Evolutionary conservation across 108 stramenopile genomes (phyloP).

Genomic region (Nannochloropsis salina): DNA sequence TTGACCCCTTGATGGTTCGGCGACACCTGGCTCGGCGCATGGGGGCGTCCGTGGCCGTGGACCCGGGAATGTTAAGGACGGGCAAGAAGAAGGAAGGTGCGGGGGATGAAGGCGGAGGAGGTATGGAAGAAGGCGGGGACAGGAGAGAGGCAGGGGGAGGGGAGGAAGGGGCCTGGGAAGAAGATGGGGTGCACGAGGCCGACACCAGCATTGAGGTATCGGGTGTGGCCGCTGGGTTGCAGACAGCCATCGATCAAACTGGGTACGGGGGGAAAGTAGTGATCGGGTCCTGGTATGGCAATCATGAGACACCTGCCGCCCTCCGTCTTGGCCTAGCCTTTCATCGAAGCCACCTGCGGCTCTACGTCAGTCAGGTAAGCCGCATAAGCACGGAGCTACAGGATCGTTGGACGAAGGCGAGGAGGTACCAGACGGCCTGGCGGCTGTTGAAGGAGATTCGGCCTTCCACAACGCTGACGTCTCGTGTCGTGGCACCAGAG

Average conservation of each 20-base stretch:
- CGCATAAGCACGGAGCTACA: constrained; percentile 46
- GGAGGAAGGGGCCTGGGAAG: background rate
- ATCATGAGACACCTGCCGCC: constrained; percentile 46
- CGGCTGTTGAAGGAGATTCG: constrained; percentile 61
- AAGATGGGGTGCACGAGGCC: background rate
- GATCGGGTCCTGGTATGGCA: constrained; percentile 80
- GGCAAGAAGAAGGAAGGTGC: background rate
- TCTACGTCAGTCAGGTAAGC: constrained; percentile 70
- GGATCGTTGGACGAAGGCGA: constrained; percentile 71
- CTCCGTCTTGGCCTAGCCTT: constrained; percentile 82
- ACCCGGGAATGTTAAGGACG: background rate
- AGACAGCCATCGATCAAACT: constrained; percentile 72
- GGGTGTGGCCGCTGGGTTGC: constrained; percentile 68
- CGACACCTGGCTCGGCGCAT: background rate
- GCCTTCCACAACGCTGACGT: constrained; percentile 69
- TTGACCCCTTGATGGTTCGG: background rate
- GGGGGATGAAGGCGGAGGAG: background rate
- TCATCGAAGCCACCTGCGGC: constrained; percentile 77
- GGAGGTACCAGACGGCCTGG: constrained; percentile 76
- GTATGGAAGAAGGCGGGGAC: background rate
- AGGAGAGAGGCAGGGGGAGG: background rate
- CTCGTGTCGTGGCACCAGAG: constrained; percentile 2
- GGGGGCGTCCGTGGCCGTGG: background rate
- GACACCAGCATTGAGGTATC: constrained; percentile 64
- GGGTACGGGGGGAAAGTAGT: constrained; percentile 68